phyloP scores from a whole-genome alignment of 192 early-diverging fungal genomes.

The Entophlyctis luteolus region DNA sequence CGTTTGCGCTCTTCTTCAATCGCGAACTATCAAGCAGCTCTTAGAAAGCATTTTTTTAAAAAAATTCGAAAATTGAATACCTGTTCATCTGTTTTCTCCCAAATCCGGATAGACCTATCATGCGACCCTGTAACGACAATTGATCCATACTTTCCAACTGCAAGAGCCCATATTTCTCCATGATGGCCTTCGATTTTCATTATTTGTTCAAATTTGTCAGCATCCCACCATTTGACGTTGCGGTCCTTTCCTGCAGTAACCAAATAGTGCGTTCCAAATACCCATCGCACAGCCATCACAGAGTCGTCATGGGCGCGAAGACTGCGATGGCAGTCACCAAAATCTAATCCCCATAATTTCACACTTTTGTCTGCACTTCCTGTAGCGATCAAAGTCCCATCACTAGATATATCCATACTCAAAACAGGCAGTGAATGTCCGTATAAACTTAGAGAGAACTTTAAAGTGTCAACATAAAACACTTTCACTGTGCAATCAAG shows the following conservation, averaged over 20 bases:
- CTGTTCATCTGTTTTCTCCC: slow-evolving; percentile 95
- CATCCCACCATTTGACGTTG: slow-evolving; percentile 92
- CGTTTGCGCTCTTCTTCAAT: slow-evolving; percentile 94
- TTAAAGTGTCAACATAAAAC: slow-evolving; percentile 93
- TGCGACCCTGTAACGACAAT: slow-evolving; percentile 87
- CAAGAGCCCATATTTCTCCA: slow-evolving; percentile 92
- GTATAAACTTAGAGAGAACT: slow-evolving; percentile 95
- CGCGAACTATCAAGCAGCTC: slow-evolving; percentile 55
- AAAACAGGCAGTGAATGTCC: slow-evolving; percentile 97
- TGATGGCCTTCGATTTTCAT: slow-evolving; percentile 88
- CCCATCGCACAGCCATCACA: slow-evolving; percentile 83
- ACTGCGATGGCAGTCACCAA: slow-evolving; percentile 97
- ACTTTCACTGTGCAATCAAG: slow-evolving; percentile 96
- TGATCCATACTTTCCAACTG: slow-evolving; percentile 81
- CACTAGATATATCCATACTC: slow-evolving; percentile 97
- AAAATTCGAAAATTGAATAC: slow-evolving; percentile 10
- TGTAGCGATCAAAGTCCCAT: slow-evolving; percentile 84
- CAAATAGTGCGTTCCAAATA: slow-evolving; percentile 92
- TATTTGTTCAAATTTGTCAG: slow-evolving; percentile 95
- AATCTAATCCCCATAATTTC: slow-evolving; percentile 98
- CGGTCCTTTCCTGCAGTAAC: slow-evolving; percentile 90
- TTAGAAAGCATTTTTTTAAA: background rate
- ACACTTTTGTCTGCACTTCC: slow-evolving; percentile 97
- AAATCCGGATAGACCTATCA: slow-evolving; percentile 90
- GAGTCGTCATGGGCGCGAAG: slow-evolving; percentile 90